Evolutionary conservation across 2,329 filamentous ascomycete species (phyloP), one percentile per base, ranked within the genome.

Genomic region (Phialophora chinensis): DNA sequence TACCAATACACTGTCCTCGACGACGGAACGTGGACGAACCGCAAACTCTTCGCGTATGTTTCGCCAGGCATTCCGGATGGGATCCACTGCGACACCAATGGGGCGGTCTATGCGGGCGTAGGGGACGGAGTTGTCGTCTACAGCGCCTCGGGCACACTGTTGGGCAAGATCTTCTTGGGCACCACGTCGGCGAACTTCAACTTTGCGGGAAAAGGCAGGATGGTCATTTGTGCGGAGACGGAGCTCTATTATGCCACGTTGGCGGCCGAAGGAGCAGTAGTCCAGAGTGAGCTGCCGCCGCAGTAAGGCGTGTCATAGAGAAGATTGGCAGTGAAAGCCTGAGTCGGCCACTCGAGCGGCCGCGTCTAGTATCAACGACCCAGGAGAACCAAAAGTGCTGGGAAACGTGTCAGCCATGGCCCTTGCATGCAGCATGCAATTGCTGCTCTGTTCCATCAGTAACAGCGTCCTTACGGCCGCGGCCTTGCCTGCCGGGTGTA

Each of bases 81-180:
- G 8, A 76, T 86, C 66, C 84, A 85, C 68, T 80, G 81, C 49
- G 85, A 87, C 70, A 78, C 77, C 1, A 70, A 81, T 2, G 85
- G 85, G 2, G 87, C 87, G 72, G 81, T 87, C 1, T 87, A 85
- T 75, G 79, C 81, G 29, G 84, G 82, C 0, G 85, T 83, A 66
- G 83, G 82, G 0, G 85, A 87, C 71, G 85, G 85, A 0, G 76
- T 87, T 23, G 80, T 86, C 65, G 79, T 87, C 8, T 88, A 84
- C 83, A 81, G 78, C 63, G 73, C 79, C 0, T 78, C 78, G 0
- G 85, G 85, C 0, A 78, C 73, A 2, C 71, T 85, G 20, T 81
- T 90, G 70, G 78, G 83, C 2, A 90, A 89, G 77, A 85, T 90
- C 54, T 83, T 83, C 63, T 60, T 75, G 25, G 72, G 73, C 29